Evolutionary conservation across 2,329 filamentous ascomycete genomes (phyloP).

Genomic region (Mycosphaerella arachidis): DNA sequence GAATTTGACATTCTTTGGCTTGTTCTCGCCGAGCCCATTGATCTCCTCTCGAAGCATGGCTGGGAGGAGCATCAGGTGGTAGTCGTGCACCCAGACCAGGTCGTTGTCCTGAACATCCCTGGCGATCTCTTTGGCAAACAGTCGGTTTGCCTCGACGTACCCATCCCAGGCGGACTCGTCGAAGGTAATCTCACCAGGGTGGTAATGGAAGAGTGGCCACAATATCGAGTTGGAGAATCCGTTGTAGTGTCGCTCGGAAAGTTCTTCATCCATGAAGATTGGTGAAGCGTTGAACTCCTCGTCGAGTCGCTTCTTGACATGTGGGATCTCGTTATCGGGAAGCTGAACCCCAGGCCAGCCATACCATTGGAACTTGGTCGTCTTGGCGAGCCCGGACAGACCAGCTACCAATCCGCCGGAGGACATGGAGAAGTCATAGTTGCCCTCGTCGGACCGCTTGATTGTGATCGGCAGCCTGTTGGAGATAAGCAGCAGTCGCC

Average conservation of each 20-base stretch:
- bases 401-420: slow-evolving; percentile 94
- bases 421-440: slow-evolving; percentile 93
- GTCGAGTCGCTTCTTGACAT: slow-evolving; percentile 72
- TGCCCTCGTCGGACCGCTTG: slow-evolving; percentile 85
- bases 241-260: slow-evolving; percentile 95
- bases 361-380: slow-evolving; percentile 96
- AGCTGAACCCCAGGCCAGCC: slow-evolving; percentile 95
- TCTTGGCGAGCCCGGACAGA: slow-evolving; percentile 83
- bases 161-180: slow-evolving; percentile 92
- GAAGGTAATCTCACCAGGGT: slow-evolving; percentile 96
- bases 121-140: slow-evolving; percentile 84
- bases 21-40: slow-evolving; percentile 52
- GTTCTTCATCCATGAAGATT: slow-evolving; percentile 87
- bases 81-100: slow-evolving; percentile 97
- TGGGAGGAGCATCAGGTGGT: slow-evolving; percentile 94
- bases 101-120: slow-evolving; percentile 89
- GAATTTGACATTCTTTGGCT: slow-evolving; percentile 84
- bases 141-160: slow-evolving; percentile 85
- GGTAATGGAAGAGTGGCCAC: slow-evolving; percentile 98
- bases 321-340: slow-evolving; percentile 72
- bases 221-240: slow-evolving; percentile 97
- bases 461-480: slow-evolving; percentile 96
- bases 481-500: slow-evolving; percentile 74
- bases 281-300: slow-evolving; percentile 86
- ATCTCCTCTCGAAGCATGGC: slow-evolving; percentile 92